phyloP scores from a whole-genome alignment of 2,329 filamentous ascomycete species.

The Allantophomopsis cytisporea region DNA sequence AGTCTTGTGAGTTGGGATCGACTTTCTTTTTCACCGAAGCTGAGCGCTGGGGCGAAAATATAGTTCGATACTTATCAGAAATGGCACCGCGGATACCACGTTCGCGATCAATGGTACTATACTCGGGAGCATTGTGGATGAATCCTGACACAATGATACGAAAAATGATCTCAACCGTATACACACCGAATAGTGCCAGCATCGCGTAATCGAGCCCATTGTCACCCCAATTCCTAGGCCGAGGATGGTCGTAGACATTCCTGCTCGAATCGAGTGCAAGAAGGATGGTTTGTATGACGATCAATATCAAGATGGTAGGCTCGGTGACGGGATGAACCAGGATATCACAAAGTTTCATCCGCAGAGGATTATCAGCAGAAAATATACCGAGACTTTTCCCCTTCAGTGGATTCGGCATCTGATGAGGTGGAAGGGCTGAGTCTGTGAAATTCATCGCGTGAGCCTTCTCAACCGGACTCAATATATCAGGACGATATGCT shows the following conservation, averaged over 20 bases:
- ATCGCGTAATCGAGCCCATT: constrained; percentile 35
- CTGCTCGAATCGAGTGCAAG: constrained; percentile 70
- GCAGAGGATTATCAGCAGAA: constrained; percentile 60
- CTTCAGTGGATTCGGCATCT: constrained; percentile 62
- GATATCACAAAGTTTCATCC: constrained; percentile 65
- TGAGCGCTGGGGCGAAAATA: constrained; percentile 74
- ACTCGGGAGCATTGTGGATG: constrained; percentile 78
- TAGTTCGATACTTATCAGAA: constrained; percentile 58
- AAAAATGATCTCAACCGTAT: constrained; percentile 72
- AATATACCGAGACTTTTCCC: constrained; percentile 83
- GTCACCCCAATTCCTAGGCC: constrained; percentile 52
- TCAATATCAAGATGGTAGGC: constrained; percentile 73
- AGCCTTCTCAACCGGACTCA: constrained; percentile 16
- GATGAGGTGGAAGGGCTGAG: constrained; percentile 11
- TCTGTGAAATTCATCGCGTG: constrained; percentile 4
- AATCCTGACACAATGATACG: constrained; percentile 90
- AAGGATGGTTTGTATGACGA: constrained; percentile 78
- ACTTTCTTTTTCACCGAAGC: constrained; percentile 42
- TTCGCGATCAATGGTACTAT: constrained; percentile 77
- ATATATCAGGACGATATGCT: constrained; percentile 9
- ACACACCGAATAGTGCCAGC: constrained; percentile 73
- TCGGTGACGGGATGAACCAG: constrained; percentile 80
- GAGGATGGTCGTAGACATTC: constrained; percentile 50
- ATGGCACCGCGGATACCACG: constrained; percentile 63
- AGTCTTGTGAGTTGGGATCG: constrained; percentile 7